Evolutionary conservation across 2,329 filamentous ascomycete species (phyloP).

Genomic region (Volutella citrinella): DNA sequence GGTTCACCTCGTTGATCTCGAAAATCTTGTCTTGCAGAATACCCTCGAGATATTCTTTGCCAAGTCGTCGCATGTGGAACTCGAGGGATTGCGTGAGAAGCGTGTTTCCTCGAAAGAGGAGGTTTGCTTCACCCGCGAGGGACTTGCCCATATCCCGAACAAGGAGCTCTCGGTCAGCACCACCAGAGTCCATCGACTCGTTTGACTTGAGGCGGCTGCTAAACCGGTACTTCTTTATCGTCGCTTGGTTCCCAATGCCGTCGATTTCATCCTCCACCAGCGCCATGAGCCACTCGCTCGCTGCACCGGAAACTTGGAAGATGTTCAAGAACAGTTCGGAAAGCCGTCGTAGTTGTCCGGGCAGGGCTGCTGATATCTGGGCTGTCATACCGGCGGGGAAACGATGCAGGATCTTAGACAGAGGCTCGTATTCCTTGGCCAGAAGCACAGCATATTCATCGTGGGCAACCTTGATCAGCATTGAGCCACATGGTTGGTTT

Average conservation of each 20-base stretch:
- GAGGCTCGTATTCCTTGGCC: constrained; percentile 76
- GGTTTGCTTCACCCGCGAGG: constrained; percentile 82
- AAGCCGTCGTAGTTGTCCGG: constrained; percentile 72
- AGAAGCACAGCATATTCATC: constrained; percentile 90
- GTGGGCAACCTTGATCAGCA: constrained; percentile 78
- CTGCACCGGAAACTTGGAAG: constrained; percentile 85
- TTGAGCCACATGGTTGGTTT: constrained; percentile 74
- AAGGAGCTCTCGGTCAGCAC: constrained; percentile 65
- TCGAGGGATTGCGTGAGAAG: constrained; percentile 90
- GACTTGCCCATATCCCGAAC: constrained; percentile 77
- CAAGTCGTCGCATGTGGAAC: constrained; percentile 90
- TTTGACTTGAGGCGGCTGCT: constrained; percentile 68
- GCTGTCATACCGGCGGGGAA: constrained; percentile 82
- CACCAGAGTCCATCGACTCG: constrained; percentile 62
- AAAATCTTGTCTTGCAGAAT: constrained; percentile 79
- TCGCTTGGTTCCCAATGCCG: constrained; percentile 78
- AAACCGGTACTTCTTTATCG: constrained; percentile 70
- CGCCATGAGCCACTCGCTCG: constrained; percentile 86
- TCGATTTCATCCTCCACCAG: constrained; percentile 97
- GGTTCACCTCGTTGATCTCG: constrained; percentile 87
- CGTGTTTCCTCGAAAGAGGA: constrained; percentile 93
- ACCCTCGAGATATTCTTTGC: constrained; percentile 88
- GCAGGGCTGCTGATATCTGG: constrained; percentile 77
- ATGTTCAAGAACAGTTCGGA: constrained; percentile 90
- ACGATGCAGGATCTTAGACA: constrained; percentile 79